Conservation (phyloP, 202 grass and related monocot species). For the Musa balbisiana region DNA sequence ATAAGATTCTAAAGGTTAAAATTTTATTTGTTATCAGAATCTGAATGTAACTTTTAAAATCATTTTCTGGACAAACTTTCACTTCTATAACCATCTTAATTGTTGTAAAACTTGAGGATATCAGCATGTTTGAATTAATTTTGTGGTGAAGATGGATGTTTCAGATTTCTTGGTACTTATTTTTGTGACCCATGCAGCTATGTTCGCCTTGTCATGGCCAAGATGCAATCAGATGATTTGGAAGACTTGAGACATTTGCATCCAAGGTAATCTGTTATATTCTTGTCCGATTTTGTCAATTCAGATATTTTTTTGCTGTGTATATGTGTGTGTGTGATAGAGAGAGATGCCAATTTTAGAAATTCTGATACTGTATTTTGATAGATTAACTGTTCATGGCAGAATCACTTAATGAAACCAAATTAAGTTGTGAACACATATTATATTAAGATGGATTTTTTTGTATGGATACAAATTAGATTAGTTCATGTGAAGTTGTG, state of each 20-base stretch:
- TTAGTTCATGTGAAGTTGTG: not conserved
- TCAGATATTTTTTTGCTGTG: not conserved
- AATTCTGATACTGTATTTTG: no score
- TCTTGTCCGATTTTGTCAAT: not conserved
- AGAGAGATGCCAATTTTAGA: no score
- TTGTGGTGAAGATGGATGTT: not conserved
- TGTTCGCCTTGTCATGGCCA: slow-evolving; percentile 71
- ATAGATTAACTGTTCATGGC: no score
- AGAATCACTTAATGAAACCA: no score
- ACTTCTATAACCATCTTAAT: no score
- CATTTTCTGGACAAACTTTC: no score
- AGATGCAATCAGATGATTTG: slow-evolving; percentile 43
- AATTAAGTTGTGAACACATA: not conserved
- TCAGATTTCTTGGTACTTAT: not conserved
- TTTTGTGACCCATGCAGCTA: slow-evolving; percentile 37
- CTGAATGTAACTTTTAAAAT: no score
- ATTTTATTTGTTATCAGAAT: no score
- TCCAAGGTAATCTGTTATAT: slow-evolving; percentile 48
- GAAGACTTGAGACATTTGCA: slow-evolving; percentile 60
- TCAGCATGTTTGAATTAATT: no score
- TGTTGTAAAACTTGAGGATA: no score
- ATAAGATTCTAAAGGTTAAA: no score
- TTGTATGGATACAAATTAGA: not conserved
- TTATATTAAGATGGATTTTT: not conserved
- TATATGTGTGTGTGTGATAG: no score